Conservation (phyloP, 2,329 filamentous ascomycete genomes). For the Diplodia scrobiculata region DNA sequence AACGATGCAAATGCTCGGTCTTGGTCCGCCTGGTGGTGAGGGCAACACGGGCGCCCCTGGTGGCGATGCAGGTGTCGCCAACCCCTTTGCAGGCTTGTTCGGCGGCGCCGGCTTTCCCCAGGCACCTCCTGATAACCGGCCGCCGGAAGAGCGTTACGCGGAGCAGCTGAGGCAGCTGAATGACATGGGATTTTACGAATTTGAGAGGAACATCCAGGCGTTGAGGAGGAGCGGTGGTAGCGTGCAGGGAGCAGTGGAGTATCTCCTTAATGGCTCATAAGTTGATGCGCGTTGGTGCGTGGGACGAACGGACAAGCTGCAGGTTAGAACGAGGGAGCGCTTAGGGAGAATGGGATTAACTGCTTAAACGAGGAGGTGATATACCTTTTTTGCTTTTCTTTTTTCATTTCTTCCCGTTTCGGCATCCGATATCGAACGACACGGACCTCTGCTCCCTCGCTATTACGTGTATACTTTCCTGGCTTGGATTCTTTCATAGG, state of each 20-base stretch:
- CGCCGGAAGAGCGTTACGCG: constrained; percentile 90
- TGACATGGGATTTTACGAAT: constrained; percentile 98
- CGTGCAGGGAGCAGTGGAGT: constrained; percentile 87
- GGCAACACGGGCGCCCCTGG: constrained; percentile 37
- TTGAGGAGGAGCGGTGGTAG: constrained; percentile 86
- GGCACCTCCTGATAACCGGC: constrained; percentile 72
- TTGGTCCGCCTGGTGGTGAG: constrained; percentile 47
- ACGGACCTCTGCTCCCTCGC: constrained; percentile 11
- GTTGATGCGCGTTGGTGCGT: neutral
- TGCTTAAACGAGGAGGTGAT: constrained; percentile 2
- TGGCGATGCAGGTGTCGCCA: constrained; percentile 53
- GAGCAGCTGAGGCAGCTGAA: constrained; percentile 90
- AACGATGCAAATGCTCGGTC: constrained; percentile 58
- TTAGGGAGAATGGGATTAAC: constrained; percentile 1
- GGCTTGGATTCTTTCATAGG: neutral
- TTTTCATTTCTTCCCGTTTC: neutral
- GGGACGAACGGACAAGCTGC: neutral
- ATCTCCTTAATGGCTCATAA: constrained; percentile 52
- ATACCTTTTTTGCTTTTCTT: constrained; percentile 16
- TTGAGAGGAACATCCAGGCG: constrained; percentile 87
- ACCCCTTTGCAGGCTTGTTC: constrained; percentile 49
- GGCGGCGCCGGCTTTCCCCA: constrained; percentile 35
- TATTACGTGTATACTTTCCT: constrained; percentile 3
- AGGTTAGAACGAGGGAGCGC: neutral
- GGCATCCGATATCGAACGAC: constrained; percentile 3